Conservation (phyloP, 176 grass and related monocot species). For the Zizania latifolia region DNA sequence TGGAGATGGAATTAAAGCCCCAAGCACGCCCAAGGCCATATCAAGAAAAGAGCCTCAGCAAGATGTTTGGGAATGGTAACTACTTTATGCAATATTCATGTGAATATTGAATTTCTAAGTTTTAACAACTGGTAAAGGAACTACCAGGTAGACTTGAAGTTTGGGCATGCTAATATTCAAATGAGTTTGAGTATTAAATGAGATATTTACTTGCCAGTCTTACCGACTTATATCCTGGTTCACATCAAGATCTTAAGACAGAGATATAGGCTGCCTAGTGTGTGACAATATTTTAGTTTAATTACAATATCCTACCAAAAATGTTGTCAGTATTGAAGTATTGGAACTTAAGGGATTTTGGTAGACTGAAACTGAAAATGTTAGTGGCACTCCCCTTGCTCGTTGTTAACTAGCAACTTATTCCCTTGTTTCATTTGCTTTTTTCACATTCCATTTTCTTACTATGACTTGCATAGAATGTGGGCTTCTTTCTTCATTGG, state of each 20-base stretch:
- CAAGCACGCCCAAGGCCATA: slow-evolving; percentile 91
- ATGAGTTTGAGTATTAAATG: background rate
- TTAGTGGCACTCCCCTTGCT: background rate
- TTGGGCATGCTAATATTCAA: background rate
- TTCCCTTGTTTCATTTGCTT: background rate
- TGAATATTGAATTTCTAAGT: slow-evolving; percentile 1
- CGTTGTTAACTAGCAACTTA: background rate
- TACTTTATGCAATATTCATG: background rate
- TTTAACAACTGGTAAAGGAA: background rate
- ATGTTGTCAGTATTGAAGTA: slow-evolving; percentile 1
- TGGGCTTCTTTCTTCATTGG: background rate
- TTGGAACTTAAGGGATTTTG: background rate
- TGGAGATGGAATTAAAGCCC: slow-evolving; percentile 77
- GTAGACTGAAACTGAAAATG: background rate
- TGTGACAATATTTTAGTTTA: background rate
- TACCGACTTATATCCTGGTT: background rate
- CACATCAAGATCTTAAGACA: background rate
- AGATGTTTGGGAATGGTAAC: slow-evolving; percentile 99
- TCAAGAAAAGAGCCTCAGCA: slow-evolving; percentile 99
- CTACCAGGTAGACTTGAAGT: background rate
- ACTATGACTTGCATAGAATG: background rate
- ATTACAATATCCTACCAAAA: background rate
- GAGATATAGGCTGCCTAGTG: background rate
- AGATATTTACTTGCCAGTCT: background rate
- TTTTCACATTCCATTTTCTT: background rate